These are phyloP conservation scores for Mucor ambiguus DNA, from an alignment of 371 early-diverging fungal genomes.

Conservation along the genomic window DNA sequence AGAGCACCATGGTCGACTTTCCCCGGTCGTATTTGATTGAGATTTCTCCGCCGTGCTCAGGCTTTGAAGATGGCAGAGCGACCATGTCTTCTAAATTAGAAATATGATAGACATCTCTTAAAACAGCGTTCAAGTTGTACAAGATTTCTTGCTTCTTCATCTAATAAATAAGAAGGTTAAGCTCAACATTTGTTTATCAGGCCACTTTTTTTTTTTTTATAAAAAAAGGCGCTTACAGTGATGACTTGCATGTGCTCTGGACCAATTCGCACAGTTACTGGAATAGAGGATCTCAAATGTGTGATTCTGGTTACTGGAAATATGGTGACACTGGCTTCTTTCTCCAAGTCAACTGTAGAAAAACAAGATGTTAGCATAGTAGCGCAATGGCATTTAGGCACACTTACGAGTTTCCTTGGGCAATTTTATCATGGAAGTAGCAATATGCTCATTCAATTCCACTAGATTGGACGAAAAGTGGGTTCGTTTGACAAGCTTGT, in stretches of 20 bases:
- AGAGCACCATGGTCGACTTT: slow-evolving; percentile 68
- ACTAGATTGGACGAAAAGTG: slow-evolving; percentile 63
- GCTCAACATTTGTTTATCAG: not conserved
- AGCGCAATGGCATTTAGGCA: too few relatives aligned
- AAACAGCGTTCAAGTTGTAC: slow-evolving; percentile 65
- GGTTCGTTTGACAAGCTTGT: slow-evolving; percentile 62
- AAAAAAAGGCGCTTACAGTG: slow-evolving; percentile 37
- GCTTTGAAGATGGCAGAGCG: slow-evolving; percentile 44
- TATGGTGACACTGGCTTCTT: slow-evolving; percentile 63
- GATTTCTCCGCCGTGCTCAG: slow-evolving; percentile 71
- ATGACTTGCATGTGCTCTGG: slow-evolving; percentile 84
- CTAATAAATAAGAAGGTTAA: slow-evolving; percentile 6
- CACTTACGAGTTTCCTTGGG: slow-evolving; percentile 71
- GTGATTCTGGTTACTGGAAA: slow-evolving; percentile 65
- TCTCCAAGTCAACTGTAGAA: slow-evolving; percentile 61
- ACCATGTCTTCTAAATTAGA: slow-evolving; percentile 80
- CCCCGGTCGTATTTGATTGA: slow-evolving; percentile 76
- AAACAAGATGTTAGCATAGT: not conserved
- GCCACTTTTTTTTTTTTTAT: slow-evolving; percentile 5
- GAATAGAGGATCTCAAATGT: slow-evolving; percentile 61
- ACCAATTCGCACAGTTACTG: slow-evolving; percentile 81
- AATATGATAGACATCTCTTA: slow-evolving; percentile 88
- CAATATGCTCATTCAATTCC: slow-evolving; percentile 72
- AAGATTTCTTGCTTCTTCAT: slow-evolving; percentile 65
- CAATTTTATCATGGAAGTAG: slow-evolving; percentile 68